Conservation (phyloP, 768 basidiomycete species). For the Candolleomyces aberdarensis region DNA sequence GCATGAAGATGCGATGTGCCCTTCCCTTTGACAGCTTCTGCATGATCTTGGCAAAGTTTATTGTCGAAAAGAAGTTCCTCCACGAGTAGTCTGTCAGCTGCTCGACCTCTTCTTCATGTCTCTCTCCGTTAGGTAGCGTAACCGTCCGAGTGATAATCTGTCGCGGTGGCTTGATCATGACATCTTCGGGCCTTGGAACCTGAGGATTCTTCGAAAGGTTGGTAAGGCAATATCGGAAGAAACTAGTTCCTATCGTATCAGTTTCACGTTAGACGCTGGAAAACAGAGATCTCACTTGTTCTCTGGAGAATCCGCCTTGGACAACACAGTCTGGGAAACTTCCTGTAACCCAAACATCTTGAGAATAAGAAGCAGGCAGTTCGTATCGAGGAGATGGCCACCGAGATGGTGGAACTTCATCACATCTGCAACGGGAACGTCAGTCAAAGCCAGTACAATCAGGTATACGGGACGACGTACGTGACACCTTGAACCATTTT, state of each 20-base stretch:
- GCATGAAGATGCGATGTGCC: constrained; percentile 91
- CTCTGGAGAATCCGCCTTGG: constrained; percentile 84
- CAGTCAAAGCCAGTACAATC: background rate
- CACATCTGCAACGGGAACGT: constrained; percentile 53
- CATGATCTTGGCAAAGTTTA: constrained; percentile 97
- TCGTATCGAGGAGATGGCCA: constrained; percentile 93
- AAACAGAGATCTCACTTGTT: constrained; percentile 56
- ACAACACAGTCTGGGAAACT: constrained; percentile 76
- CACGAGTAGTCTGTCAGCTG: constrained; percentile 93
- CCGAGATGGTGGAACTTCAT: constrained; percentile 99
- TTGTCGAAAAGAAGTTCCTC: constrained; percentile 95
- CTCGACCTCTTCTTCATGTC: constrained; percentile 84
- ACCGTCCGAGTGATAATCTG: constrained; percentile 56
- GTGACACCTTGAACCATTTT: constrained; percentile 99
- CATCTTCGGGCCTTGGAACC: constrained; percentile 58
- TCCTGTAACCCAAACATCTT: constrained; percentile 99
- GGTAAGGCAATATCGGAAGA: constrained; percentile 90
- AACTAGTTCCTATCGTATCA: constrained; percentile 47
- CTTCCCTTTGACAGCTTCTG: constrained; percentile 96
- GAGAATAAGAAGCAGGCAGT: constrained; percentile 87
- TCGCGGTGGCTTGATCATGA: constrained; percentile 56
- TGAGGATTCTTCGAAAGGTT: constrained; percentile 71
- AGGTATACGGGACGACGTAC: constrained; percentile 45
- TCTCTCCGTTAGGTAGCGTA: constrained; percentile 68
- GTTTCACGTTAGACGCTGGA: background rate